phyloP scores from a whole-genome alignment of 2,329 filamentous ascomycete species.

The Xylaria sp. region DNA sequence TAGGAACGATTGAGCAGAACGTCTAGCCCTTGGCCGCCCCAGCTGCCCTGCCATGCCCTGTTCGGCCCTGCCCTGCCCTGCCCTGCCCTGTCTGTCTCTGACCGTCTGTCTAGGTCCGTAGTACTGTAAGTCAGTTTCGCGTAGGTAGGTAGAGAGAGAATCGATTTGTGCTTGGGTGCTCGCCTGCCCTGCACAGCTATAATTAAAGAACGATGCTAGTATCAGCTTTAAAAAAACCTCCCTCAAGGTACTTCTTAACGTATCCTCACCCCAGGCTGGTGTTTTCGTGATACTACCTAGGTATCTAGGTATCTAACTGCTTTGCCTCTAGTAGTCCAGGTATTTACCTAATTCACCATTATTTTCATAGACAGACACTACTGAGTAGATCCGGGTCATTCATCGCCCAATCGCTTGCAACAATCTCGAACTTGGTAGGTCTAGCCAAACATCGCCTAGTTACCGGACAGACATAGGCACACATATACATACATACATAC shows the following conservation, averaged over 20 bases:
- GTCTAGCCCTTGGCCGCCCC: slow-evolving; percentile 19
- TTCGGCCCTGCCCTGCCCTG: slow-evolving; percentile 17
- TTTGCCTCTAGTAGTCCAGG: too few relatives aligned
- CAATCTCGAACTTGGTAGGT: not conserved
- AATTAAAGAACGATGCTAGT: too few relatives aligned
- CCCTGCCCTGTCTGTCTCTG: slow-evolving; percentile 12
- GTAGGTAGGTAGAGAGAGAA: too few relatives aligned
- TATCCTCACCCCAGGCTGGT: slow-evolving; percentile 5
- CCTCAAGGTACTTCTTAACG: slow-evolving; percentile 12
- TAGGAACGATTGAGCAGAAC: not conserved
- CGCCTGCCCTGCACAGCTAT: slow-evolving; percentile 18
- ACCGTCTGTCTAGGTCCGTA: not conserved
- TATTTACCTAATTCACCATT: too few relatives aligned
- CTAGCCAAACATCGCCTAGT: too few relatives aligned
- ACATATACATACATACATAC: not conserved
- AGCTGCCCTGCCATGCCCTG: slow-evolving; percentile 21
- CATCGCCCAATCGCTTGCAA: not conserved
- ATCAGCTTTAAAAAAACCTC: too few relatives aligned
- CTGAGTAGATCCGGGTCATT: too few relatives aligned
- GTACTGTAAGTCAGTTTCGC: too few relatives aligned
- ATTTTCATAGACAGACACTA: too few relatives aligned
- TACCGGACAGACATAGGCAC: too few relatives aligned
- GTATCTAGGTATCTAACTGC: slow-evolving; percentile 1
- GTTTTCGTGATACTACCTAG: slow-evolving; percentile 16
- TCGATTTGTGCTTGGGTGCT: too few relatives aligned